Conservation (phyloP, 2,329 filamentous ascomycete genomes). For the Colletotrichum brevisporum region DNA sequence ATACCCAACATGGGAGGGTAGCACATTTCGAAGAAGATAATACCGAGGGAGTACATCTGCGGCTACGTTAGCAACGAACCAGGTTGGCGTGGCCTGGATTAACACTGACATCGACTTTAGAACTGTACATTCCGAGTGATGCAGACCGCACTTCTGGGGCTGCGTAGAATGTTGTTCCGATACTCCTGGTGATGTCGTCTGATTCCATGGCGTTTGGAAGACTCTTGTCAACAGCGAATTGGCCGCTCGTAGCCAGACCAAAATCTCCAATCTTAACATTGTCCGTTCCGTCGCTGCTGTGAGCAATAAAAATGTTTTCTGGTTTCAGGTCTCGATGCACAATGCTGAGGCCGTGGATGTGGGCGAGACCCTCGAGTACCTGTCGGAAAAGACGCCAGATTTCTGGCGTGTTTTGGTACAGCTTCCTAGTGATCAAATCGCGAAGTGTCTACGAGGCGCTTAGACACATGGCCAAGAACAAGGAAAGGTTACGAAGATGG, state of each 20-base stretch:
- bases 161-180: constrained; percentile 89
- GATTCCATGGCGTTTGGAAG: constrained; percentile 58
- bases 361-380: constrained; percentile 87
- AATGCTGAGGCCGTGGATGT: constrained; percentile 92
- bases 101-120: constrained; percentile 86
- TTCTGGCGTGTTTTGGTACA: constrained; percentile 82
- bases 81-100: constrained; percentile 7
- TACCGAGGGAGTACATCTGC: constrained; percentile 94
- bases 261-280: constrained; percentile 98
- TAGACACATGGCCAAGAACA: constrained; percentile 15
- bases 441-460: constrained; percentile 76
- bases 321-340: constrained; percentile 97
- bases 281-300: constrained; percentile 78
- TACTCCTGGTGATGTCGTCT: constrained; percentile 78
- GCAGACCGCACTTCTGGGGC: constrained; percentile 90
- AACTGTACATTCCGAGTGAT: constrained; percentile 83
- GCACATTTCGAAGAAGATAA: constrained; percentile 99
- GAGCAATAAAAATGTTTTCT: constrained; percentile 92
- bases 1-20: constrained; percentile 74
- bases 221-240: constrained; percentile 75
- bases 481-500: constrained; percentile 26
- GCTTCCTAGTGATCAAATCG: constrained; percentile 83
- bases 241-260: constrained; percentile 90
- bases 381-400: constrained; percentile 94
- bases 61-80: constrained; percentile 35